Percentiles rank a stretch among this genome's conserved stretches.
Evolutionary conservation across 768 basidiomycete species (phyloP).

Genomic region (Leccinellum rugosiceps): DNA sequence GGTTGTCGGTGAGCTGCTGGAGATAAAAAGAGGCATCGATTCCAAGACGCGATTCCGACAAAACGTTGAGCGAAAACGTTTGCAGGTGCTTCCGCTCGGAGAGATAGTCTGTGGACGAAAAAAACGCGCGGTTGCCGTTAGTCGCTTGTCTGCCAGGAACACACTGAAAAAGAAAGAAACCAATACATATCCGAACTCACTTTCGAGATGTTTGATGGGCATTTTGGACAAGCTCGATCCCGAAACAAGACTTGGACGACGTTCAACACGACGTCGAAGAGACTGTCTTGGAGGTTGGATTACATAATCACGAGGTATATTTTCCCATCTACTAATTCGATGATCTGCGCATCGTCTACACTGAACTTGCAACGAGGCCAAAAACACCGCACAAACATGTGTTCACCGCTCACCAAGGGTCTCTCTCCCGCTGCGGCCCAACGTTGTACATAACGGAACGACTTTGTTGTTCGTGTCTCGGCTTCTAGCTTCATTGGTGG

Average conservation of each 20-base stretch:
- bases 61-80: slow-evolving; percentile 72
- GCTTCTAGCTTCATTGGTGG: background rate
- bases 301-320: slow-evolving; percentile 25
- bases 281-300: slow-evolving; percentile 11
- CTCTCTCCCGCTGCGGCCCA: background rate
- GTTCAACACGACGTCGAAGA: slow-evolving; percentile 17
- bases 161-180: background rate
- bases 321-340: slow-evolving; percentile 5
- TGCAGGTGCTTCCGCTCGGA: slow-evolving; percentile 85
- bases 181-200: slow-evolving; percentile 39
- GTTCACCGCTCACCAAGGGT: background rate
- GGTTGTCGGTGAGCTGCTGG: slow-evolving; percentile 68
- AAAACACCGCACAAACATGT: background rate
- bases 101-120: slow-evolving; percentile 61
- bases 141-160: background rate
- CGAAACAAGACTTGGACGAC: slow-evolving; percentile 16
- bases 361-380: no score
- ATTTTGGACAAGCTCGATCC: slow-evolving; percentile 37
- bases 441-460: background rate
- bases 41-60: slow-evolving; percentile 91
- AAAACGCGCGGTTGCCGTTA: background rate
- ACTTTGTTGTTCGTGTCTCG: background rate
- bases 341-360: no score
- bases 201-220: slow-evolving; percentile 83
- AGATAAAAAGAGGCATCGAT: slow-evolving; percentile 96